These are phyloP conservation scores for Neurospora discreta DNA, from an alignment of 495 filamentous ascomycete species.

Conservation along the genomic window DNA sequence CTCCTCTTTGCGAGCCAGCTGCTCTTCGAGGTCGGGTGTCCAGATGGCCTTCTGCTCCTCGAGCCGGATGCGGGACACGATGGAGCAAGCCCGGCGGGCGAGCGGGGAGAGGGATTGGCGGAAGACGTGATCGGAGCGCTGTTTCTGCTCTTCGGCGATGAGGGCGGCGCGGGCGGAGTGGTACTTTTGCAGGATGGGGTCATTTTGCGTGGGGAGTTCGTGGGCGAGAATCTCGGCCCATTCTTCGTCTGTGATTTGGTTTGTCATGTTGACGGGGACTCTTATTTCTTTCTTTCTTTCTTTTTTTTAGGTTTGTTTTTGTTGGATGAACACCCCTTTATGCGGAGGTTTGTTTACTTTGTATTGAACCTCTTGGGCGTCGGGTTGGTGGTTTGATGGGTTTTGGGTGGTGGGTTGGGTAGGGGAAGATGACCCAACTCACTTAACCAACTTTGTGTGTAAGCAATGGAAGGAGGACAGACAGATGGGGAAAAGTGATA, in stretches of 20 bases:
- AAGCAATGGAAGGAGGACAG: not conserved
- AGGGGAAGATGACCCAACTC: not conserved
- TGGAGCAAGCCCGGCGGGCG: conserved; percentile 61
- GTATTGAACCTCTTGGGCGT: not conserved
- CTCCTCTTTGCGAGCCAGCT: conserved; percentile 35
- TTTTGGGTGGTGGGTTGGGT: not conserved
- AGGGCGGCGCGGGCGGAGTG: conserved; percentile 64
- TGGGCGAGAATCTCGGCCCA: conserved; percentile 40
- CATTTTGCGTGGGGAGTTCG: conserved; percentile 43
- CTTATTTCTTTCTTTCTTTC: no score
- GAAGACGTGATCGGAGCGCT: conserved; percentile 56
- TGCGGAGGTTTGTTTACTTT: not conserved
- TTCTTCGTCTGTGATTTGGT: conserved; percentile 35
- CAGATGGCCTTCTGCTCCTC: conserved; percentile 54
- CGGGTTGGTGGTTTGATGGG: not conserved
- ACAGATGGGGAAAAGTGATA: not conserved
- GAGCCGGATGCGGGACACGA: conserved; percentile 65
- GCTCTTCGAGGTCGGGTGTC: conserved; percentile 58
- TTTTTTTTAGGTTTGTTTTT: no score
- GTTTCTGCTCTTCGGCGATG: conserved; percentile 62
- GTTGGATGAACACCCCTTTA: not conserved
- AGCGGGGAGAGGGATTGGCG: conserved; percentile 12
- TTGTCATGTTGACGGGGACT: not conserved
- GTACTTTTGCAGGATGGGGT: conserved; percentile 72
- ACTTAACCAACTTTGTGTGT: not conserved